These are phyloP conservation scores for Phaseolus lunatus DNA, from an alignment of 306 rosid genomes.

Conservation along the genomic window DNA sequence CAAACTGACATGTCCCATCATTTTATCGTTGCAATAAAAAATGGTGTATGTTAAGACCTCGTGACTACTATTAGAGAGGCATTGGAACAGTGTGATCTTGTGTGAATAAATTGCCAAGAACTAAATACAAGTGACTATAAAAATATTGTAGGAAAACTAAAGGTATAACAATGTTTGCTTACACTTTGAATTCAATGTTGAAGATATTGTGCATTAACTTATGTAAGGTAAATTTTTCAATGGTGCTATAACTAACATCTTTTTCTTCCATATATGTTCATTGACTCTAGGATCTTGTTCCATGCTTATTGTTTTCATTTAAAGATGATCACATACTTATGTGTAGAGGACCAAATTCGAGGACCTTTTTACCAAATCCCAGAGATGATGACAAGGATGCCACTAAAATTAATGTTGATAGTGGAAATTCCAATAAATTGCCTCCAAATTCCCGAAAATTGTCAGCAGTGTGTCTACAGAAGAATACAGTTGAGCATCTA, in stretches of 20 bases:
- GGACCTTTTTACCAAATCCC: conserved; percentile 49
- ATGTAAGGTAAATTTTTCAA: neutral
- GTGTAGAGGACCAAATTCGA: conserved; percentile 83
- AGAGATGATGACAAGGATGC: conserved; percentile 43
- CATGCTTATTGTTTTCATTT: conserved; percentile 81
- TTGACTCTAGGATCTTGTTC: conserved; percentile 80
- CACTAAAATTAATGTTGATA: conserved; percentile 35
- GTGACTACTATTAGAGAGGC: conserved; percentile 73
- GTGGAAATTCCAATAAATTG: conserved; percentile 37
- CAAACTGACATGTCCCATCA: conserved; percentile 30
- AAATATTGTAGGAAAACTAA: conserved; percentile 80
- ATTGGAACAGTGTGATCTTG: conserved; percentile 83
- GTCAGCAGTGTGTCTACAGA: conserved; percentile 22
- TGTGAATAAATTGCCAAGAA: conserved; percentile 75
- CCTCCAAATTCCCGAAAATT: conserved; percentile 47
- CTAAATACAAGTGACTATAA: conserved; percentile 70
- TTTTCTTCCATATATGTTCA: conserved; percentile 5
- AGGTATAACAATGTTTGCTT: conserved; percentile 54
- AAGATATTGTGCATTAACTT: neutral
- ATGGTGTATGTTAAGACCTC: conserved; percentile 78
- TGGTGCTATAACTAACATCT: conserved; percentile 19
- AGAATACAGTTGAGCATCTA: conserved; percentile 18
- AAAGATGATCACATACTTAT: conserved; percentile 76
- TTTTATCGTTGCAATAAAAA: conserved; percentile 63
- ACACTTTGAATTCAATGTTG: neutral